These are phyloP conservation scores for Mycena metata DNA, from an alignment of 768 basidiomycete genomes.

Conservation along the genomic window DNA sequence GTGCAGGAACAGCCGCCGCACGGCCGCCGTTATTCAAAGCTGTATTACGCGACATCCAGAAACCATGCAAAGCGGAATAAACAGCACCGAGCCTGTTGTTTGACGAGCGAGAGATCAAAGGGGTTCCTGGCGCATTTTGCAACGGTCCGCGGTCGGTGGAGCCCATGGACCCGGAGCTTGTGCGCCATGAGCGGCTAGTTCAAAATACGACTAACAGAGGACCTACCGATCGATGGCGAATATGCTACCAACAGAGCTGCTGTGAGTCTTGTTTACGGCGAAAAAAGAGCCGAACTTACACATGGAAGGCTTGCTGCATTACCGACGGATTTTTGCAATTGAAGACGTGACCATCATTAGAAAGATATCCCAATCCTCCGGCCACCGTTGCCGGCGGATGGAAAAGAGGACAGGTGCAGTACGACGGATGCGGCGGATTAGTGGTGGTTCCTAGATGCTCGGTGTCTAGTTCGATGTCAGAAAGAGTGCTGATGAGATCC, in stretches of 20 bases:
- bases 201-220: background rate
- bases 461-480: conserved; percentile 49
- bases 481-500: too few relatives aligned
- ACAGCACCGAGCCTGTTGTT: conserved; percentile 67
- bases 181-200: background rate
- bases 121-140: conserved; percentile 53
- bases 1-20: conserved; percentile 16
- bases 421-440: conserved; percentile 57
- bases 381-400: conserved; percentile 52
- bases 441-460: conserved; percentile 58
- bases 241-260: conserved; percentile 49
- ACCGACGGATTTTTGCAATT: conserved; percentile 61
- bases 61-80: conserved; percentile 49
- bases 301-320: conserved; percentile 65
- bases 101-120: conserved; percentile 18
- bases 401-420: conserved; percentile 63
- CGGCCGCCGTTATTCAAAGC: conserved; percentile 23
- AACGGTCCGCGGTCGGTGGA: conserved; percentile 55
- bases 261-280: background rate
- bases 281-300: conserved; percentile 52
- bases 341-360: conserved; percentile 65
- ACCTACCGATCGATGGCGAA: conserved; percentile 64
- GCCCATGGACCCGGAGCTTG: conserved; percentile 63
- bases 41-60: conserved; percentile 40
- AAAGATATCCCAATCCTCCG: conserved; percentile 59